These are phyloP conservation scores for Yamadazyma friedrichii DNA, from an alignment of 1,139 yeast species.

Conservation along the genomic window DNA sequence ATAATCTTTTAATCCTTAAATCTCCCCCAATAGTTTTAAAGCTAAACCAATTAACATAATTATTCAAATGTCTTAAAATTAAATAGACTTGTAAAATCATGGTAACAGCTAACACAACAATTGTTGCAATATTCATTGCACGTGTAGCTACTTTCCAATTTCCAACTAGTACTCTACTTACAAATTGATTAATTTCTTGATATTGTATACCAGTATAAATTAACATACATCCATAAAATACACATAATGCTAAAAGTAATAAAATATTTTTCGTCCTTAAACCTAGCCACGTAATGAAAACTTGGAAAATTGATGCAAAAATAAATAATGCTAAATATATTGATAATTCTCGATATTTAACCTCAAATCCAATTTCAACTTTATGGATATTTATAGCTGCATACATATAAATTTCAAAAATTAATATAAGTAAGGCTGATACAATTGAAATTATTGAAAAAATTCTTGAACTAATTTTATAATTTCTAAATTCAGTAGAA, in stretches of 20 bases:
- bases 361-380: conserved; percentile 16
- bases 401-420: conserved; percentile 33
- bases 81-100: conserved; percentile 31
- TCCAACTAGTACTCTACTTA: conserved; percentile 19
- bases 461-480: conserved; percentile 12
- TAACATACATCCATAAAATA: conserved; percentile 49
- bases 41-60: conserved; percentile 49
- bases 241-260: conserved; percentile 39
- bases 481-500: conserved; percentile 8
- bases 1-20: conserved; percentile 37
- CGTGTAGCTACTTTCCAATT: conserved; percentile 28
- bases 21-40: conserved; percentile 55
- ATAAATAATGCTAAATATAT: conserved; percentile 40
- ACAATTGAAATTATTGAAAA: conserved; percentile 28
- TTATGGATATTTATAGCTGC: conserved; percentile 35
- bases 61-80: conserved; percentile 34
- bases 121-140: conserved; percentile 46
- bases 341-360: conserved; percentile 23
- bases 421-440: conserved; percentile 29
- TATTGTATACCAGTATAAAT: conserved; percentile 52
- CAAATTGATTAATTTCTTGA: conserved; percentile 36
- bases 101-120: conserved; percentile 43
- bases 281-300: conserved; percentile 42
- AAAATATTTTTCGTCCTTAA: conserved; percentile 42
- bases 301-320: conserved; percentile 43